Evolutionary conservation across 2,329 filamentous ascomycete species (phyloP).

Genomic region (Pestalotiopsis sp.): DNA sequence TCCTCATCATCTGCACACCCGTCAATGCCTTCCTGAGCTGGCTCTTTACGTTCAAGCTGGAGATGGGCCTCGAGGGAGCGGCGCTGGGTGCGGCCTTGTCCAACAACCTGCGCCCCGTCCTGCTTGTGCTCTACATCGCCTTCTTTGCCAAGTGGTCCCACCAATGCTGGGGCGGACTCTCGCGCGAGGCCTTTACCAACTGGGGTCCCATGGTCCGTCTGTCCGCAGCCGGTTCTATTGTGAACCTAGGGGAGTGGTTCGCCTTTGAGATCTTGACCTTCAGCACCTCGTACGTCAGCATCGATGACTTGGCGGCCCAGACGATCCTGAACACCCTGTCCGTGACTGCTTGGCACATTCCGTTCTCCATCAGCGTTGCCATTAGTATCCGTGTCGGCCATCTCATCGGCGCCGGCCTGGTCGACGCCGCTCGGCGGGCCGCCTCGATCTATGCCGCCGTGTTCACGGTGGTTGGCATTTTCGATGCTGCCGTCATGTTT

Average conservation of each 20-base stretch:
- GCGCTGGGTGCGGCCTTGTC: slow-evolving; percentile 51
- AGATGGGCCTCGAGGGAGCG: slow-evolving; percentile 52
- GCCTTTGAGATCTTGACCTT: slow-evolving; percentile 47
- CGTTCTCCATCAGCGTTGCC: slow-evolving; percentile 44
- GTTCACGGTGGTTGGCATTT: slow-evolving; percentile 32
- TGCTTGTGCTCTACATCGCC: slow-evolving; percentile 49
- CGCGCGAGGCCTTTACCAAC: slow-evolving; percentile 34
- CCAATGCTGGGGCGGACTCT: slow-evolving; percentile 48
- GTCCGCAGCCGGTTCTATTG: slow-evolving; percentile 40
- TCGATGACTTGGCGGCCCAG: slow-evolving; percentile 44
- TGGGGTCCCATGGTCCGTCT: slow-evolving; percentile 44
- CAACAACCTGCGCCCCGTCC: slow-evolving; percentile 48
- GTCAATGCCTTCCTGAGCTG: slow-evolving; percentile 52
- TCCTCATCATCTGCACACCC: slow-evolving; percentile 49
- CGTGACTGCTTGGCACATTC: slow-evolving; percentile 44
- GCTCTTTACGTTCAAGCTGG: slow-evolving; percentile 44
- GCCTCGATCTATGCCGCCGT: slow-evolving; percentile 34
- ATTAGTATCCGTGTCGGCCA: slow-evolving; percentile 45
- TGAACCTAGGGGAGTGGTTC: slow-evolving; percentile 45
- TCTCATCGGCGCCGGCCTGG: slow-evolving; percentile 40
- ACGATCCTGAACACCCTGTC: slow-evolving; percentile 43
- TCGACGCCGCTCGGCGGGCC: slow-evolving; percentile 34
- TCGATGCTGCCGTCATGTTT: slow-evolving; percentile 35
- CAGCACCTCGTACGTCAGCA: slow-evolving; percentile 46
- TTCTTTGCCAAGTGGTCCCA: slow-evolving; percentile 42